Conservation (phyloP, 2,329 filamentous ascomycete genomes). For the Monilinia aucupariae region DNA sequence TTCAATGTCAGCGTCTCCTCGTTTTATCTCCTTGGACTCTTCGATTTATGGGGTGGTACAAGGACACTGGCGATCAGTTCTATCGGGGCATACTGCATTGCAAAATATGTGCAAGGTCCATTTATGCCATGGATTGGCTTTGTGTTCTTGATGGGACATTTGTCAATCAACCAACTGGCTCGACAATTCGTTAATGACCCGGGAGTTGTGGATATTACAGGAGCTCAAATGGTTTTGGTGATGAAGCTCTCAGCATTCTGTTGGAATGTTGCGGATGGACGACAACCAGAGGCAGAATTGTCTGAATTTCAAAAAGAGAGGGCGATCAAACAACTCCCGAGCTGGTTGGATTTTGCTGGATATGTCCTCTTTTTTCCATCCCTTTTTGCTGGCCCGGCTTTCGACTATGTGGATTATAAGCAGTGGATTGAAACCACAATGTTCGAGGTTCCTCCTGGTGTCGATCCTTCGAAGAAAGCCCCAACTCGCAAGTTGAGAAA, state of each 20-base stretch:
- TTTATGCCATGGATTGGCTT: slow-evolving; percentile 99
- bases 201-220: slow-evolving; percentile 76
- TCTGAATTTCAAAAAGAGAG: slow-evolving; percentile 81
- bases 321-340: slow-evolving; percentile 68
- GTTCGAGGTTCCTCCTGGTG: slow-evolving; percentile 77
- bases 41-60: slow-evolving; percentile 83
- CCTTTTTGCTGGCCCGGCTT: slow-evolving; percentile 82
- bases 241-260: slow-evolving; percentile 98
- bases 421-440: slow-evolving; percentile 91
- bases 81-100: slow-evolving; percentile 74
- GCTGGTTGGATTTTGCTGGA: slow-evolving; percentile 73
- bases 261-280: slow-evolving; percentile 96
- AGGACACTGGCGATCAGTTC: slow-evolving; percentile 75
- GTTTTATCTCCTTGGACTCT: slow-evolving; percentile 91
- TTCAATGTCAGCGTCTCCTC: slow-evolving; percentile 56
- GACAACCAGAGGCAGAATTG: slow-evolving; percentile 71
- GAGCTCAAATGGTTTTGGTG: slow-evolving; percentile 94
- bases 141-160: slow-evolving; percentile 88
- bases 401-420: slow-evolving; percentile 90
- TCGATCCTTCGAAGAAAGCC: slow-evolving; percentile 80
- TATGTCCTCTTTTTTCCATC: slow-evolving; percentile 96
- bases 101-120: slow-evolving; percentile 74
- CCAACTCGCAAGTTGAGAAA: slow-evolving; percentile 83
- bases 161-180: slow-evolving; percentile 83
- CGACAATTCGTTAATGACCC: slow-evolving; percentile 68